These are phyloP conservation scores for Termitomyces sp. DNA, from an alignment of 768 basidiomycete genomes.

Conservation along the genomic window DNA sequence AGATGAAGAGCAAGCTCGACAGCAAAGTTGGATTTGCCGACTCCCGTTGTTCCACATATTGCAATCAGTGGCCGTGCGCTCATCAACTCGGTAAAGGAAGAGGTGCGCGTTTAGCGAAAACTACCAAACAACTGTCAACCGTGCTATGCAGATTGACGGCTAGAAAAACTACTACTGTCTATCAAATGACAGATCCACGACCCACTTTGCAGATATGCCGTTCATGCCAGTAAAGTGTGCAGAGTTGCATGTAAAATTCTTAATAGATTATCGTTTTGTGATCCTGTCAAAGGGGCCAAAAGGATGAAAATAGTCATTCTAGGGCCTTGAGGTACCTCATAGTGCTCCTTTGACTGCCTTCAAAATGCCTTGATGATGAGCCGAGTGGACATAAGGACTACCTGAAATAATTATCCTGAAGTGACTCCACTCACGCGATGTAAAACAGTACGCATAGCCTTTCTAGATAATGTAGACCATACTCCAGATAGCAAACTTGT, in stretches of 20 bases:
- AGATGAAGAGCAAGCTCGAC: conserved; percentile 77
- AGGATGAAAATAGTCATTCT: conserved; percentile 11
- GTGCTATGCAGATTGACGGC: no score
- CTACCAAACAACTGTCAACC: not conserved
- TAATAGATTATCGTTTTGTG: conserved; percentile 4
- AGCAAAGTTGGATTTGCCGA: conserved; percentile 91
- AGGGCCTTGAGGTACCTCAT: conserved; percentile 11
- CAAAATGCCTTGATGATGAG: no score
- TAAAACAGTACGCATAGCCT: no score
- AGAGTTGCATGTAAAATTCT: conserved; percentile 4
- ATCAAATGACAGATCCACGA: not conserved
- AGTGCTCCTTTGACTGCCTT: conserved; percentile 11
- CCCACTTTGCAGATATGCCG: conserved; percentile 6
- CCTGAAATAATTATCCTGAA: no score
- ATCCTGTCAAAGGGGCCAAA: conserved; percentile 8
- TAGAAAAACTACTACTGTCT: not conserved
- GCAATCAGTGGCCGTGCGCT: conserved; percentile 65
- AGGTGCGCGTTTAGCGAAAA: not conserved
- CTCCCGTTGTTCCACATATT: conserved; percentile 92
- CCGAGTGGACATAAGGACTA: no score
- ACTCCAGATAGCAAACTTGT: no score
- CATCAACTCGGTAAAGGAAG: conserved; percentile 15
- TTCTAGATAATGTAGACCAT: no score
- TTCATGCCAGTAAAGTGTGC: conserved; percentile 11
- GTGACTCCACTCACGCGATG: no score